phyloP scores from a whole-genome alignment of 306 rosid species.

The Crataegus laevigata region DNA sequence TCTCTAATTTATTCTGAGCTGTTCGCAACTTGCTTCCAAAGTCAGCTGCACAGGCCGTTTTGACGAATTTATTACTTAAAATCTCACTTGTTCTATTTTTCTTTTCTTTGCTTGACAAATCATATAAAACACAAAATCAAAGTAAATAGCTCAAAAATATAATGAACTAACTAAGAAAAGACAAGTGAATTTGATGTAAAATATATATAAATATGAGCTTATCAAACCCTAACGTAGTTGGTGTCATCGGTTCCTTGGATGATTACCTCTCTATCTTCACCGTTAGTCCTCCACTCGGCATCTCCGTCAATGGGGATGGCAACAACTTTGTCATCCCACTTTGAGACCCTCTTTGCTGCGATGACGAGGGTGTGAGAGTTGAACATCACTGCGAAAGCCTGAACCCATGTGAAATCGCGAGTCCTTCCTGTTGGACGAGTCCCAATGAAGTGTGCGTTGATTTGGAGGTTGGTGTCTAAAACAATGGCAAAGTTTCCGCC shows the following conservation, averaged over 20 bases:
- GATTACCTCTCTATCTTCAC: conserved; percentile 42
- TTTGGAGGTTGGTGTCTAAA: conserved; percentile 55
- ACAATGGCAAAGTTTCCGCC: conserved; percentile 65
- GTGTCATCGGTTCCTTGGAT: conserved; percentile 66
- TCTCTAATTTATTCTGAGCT: too few species aligned
- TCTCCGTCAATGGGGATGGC: conserved; percentile 40
- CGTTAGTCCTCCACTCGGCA: conserved; percentile 49
- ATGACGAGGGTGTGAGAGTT: conserved; percentile 61
- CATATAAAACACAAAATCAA: too few species aligned
- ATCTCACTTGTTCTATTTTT: too few species aligned
- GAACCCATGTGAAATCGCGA: conserved; percentile 82
- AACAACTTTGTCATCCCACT: conserved; percentile 44
- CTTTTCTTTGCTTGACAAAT: too few species aligned
- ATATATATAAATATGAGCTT: too few species aligned
- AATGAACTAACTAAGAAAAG: too few species aligned
- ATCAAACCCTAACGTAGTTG: conserved; percentile 49
- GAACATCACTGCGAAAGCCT: conserved; percentile 58
- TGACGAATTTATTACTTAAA: too few species aligned
- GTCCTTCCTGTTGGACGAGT: conserved; percentile 65
- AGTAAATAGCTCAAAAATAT: too few species aligned
- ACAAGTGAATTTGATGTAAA: too few species aligned
- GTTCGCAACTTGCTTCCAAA: too few species aligned
- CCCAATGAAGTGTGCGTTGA: conserved; percentile 75
- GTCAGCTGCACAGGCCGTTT: too few species aligned
- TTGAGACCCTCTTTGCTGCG: conserved; percentile 53